Conservation (phyloP, 257 asterid genomes). For the Nicotiana sylvestris region DNA sequence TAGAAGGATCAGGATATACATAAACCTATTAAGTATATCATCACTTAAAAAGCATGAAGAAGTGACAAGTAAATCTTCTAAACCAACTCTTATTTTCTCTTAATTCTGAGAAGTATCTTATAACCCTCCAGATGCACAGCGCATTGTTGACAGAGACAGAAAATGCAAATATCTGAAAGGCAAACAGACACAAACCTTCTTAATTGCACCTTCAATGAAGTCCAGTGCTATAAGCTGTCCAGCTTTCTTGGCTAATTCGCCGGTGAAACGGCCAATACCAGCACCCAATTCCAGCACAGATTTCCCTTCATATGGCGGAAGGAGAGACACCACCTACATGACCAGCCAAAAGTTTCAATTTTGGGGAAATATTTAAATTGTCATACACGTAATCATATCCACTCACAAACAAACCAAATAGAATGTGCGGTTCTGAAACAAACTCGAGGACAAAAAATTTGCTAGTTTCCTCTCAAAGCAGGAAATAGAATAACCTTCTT, state of each 20-base stretch:
- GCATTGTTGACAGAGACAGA: background rate
- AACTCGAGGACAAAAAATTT: background rate
- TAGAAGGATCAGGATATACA: background rate
- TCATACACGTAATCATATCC: background rate
- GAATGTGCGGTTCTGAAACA: background rate
- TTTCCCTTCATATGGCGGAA: conserved; percentile 80
- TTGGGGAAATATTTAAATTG: background rate
- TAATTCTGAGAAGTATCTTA: background rate
- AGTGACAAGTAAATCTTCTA: background rate
- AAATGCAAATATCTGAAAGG: conserved; percentile 10
- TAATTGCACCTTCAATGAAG: conserved; percentile 78
- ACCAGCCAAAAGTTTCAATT: conserved; percentile 6
- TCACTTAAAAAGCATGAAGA: background rate
- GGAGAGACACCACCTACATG: conserved; percentile 74
- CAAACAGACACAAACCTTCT: conserved; percentile 49
- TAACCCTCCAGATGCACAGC: background rate
- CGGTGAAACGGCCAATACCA: conserved; percentile 98
- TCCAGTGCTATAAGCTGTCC: conserved; percentile 71
- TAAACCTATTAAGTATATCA: background rate
- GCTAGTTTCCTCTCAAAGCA: background rate
- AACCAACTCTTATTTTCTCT: background rate
- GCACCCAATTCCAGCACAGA: conserved; percentile 94
- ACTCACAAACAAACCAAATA: background rate
- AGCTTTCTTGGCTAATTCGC: conserved; percentile 76
- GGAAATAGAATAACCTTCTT: background rate